A percentile compares a stretch with the other conserved stretches of the same genome.
These are phyloP conservation scores for Cymodocea nodosa DNA, from an alignment of 116 monocot genomes.

Conservation along the genomic window DNA sequence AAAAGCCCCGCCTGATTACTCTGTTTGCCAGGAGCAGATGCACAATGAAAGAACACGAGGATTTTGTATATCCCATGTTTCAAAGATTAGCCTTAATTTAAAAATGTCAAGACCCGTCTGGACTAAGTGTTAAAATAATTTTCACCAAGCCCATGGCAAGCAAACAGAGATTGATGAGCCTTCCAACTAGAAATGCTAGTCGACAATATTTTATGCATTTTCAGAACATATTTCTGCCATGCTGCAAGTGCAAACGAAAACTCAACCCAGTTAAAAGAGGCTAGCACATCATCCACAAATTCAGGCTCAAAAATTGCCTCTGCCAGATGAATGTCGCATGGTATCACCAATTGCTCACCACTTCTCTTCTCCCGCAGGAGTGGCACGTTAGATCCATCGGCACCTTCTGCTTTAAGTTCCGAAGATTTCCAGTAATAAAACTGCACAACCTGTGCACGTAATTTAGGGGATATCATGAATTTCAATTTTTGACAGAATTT, in stretches of 20 bases:
- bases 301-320: constrained; percentile 2
- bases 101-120: too few species aligned
- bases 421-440: constrained; percentile 20
- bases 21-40: not conserved
- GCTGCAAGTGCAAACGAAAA: constrained; percentile 1
- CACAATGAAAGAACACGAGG: not conserved
- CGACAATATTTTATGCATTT: constrained; percentile 2
- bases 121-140: not conserved
- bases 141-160: not conserved
- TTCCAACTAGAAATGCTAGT: constrained; percentile 13
- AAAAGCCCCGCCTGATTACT: not conserved
- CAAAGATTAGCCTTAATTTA: too few species aligned
- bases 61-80: too few species aligned
- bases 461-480: not conserved
- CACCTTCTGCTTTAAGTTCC: not conserved
- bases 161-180: constrained; percentile 8
- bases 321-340: not conserved
- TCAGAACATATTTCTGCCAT: constrained; percentile 12
- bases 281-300: not conserved
- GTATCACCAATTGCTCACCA: not conserved
- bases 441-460: constrained; percentile 10
- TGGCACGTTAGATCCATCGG: not conserved
- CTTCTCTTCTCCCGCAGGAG: not conserved
- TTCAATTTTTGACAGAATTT: not conserved
- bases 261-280: constrained; percentile 8